Evolutionary conservation across 176 grass and related monocot species (phyloP).

Genomic region (Musa itinerans): DNA sequence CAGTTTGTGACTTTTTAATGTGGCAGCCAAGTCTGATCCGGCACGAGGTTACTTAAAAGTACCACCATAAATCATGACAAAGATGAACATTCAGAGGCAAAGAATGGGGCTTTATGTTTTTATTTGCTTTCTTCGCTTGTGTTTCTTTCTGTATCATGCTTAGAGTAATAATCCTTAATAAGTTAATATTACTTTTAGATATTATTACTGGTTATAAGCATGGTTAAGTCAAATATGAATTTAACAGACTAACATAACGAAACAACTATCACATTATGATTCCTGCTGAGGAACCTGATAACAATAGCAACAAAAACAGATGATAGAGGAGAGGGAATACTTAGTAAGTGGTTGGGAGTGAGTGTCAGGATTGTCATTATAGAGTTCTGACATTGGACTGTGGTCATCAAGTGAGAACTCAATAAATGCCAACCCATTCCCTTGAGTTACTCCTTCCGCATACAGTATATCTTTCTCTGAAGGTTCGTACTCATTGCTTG

Average conservation of each 20-base stretch:
- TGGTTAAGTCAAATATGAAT: background rate
- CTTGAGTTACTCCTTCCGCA: conserved; percentile 94
- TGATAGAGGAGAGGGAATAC: conserved; percentile 31
- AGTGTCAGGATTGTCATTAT: conserved; percentile 51
- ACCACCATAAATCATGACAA: background rate
- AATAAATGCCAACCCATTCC: conserved; percentile 84
- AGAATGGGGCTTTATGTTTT: background rate
- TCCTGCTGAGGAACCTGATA: background rate
- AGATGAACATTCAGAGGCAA: background rate
- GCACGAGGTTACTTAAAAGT: background rate
- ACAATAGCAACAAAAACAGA: background rate
- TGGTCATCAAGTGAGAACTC: conserved; percentile 84
- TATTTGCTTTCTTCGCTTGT: background rate
- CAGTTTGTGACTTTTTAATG: background rate
- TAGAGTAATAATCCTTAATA: background rate
- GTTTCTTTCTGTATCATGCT: background rate
- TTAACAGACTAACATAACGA: background rate
- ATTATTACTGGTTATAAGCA: background rate
- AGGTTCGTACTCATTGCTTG: conserved; percentile 96
- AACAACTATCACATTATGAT: background rate
- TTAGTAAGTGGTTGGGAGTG: conserved; percentile 59
- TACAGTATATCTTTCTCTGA: conserved; percentile 89
- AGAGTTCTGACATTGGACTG: conserved; percentile 77
- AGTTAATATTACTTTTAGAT: too few species aligned
- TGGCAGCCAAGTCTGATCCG: background rate